phyloP scores from a whole-genome alignment of 495 filamentous ascomycete genomes.

The Bacidia rubella region DNA sequence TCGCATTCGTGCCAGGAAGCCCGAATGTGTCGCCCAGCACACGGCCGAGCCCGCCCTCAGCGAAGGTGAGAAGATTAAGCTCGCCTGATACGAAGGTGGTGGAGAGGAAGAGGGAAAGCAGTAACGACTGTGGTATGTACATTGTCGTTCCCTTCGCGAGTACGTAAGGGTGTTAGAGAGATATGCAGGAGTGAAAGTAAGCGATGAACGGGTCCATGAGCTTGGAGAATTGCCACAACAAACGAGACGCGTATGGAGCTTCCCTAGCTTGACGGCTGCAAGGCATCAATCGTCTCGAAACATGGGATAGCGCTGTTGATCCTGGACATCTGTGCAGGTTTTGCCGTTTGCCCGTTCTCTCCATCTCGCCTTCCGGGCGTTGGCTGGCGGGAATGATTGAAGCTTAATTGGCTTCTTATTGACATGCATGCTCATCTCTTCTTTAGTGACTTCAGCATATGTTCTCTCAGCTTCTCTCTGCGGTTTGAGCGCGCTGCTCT shows the following conservation, averaged over 20 bases:
- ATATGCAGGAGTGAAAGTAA: not conserved
- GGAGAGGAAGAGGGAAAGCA: not conserved
- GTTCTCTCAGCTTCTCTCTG: no score
- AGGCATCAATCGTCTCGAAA: not conserved
- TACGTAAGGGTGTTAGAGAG: not conserved
- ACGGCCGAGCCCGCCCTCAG: not conserved
- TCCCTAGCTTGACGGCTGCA: not conserved
- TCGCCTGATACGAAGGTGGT: not conserved
- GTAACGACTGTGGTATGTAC: not conserved
- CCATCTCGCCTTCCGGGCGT: no score
- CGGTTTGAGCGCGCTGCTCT: no score
- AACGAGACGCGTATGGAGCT: not conserved
- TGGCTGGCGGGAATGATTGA: no score
- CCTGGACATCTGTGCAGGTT: not conserved
- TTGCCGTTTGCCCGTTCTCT: not conserved
- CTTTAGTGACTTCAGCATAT: no score
- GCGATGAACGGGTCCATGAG: not conserved
- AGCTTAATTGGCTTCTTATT: no score
- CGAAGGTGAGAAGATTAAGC: not conserved
- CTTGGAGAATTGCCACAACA: not conserved
- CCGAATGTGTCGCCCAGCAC: not conserved
- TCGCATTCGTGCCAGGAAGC: conserved; percentile 14
- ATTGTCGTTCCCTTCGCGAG: not conserved
- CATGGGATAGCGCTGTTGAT: not conserved
- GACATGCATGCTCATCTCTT: no score